Base-by-base conservation (phyloP, 805 yeast genomes). In the Teunomyces barrocoloradensis region DNA sequence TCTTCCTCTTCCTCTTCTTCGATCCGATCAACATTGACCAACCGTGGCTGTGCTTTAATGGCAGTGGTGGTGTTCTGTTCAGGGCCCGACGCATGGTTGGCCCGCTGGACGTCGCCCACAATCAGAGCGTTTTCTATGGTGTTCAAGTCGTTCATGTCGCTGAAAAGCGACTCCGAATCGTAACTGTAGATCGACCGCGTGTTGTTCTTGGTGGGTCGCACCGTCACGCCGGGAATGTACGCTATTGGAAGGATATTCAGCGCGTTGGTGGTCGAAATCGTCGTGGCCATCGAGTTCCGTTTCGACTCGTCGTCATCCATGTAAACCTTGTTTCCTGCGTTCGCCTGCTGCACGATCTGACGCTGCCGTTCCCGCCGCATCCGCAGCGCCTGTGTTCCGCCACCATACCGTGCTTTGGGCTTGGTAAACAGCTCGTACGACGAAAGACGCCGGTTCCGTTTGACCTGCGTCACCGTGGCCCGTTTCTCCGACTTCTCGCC, bases 151-250 rank as follows among this genome's bases (percentile, higher is more conserved):
- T 37, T 37, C 44, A 29, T 30, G n/a, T 42, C 44, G 28, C 75
- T 69, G 52, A 72, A 72, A 10, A 71, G 62, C 41, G 75, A 69
- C 23, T 68, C 68, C 35, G 69, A 52, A 53, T 78, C 69, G 63
- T 77, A 58, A 57, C 74, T 63, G 66, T 77, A 58, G 57, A 78
- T 60, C 59, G 77, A 56, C 60, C 78, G 54, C 54, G 74, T 57
- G 66, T 71, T 69, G 55, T 72, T 69, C 46, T 68, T 68, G 6
- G 74, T 71, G 41, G 79, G 75, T 21, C 85, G 72, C 18, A 82
- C 80, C 4, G 90, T 87, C 39, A 90, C 97, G 32, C 97, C 97
- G 0, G 97, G 98, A 50, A 91, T 88, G 61, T 90, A 91, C 2
- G 96, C 96, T 48, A 92, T 85, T 15, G 96, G 96, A 51, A 91